Evolutionary conservation across 2,329 filamentous ascomycete genomes (phyloP).

Genomic region (Aschersonia sp.): DNA sequence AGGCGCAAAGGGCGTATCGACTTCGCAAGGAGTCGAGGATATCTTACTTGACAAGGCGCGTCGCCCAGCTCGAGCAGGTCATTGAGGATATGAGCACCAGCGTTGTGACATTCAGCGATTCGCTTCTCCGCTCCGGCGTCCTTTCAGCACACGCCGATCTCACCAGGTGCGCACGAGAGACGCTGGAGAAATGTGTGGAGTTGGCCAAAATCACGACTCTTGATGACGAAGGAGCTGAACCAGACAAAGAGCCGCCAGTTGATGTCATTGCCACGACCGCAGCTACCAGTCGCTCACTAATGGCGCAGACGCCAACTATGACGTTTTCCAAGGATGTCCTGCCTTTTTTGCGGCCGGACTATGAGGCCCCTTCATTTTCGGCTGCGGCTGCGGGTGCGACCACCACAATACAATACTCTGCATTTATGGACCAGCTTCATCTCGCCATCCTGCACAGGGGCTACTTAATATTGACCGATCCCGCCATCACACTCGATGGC

Average conservation of each 20-base stretch:
- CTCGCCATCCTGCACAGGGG: conserved; percentile 5
- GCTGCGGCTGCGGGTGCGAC: not conserved
- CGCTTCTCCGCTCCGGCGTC: conserved; percentile 5
- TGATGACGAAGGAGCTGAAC: not conserved
- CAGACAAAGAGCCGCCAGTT: not conserved
- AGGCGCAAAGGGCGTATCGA: conserved; percentile 67
- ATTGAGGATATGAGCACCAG: conserved; percentile 52
- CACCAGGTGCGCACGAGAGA: conserved; percentile 5
- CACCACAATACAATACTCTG: not conserved
- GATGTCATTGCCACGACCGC: no score
- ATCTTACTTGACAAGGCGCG: conserved; percentile 48
- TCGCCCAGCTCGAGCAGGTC: conserved; percentile 45
- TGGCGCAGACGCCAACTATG: not conserved
- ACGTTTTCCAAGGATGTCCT: not conserved
- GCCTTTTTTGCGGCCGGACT: not conserved
- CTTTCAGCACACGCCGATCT: conserved; percentile 4
- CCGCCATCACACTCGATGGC: conserved; percentile 2
- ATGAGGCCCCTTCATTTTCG: not conserved
- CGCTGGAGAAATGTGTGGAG: conserved; percentile 5
- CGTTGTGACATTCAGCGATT: conserved; percentile 6
- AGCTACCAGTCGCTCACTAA: no score
- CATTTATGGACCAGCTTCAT: conserved; percentile 7
- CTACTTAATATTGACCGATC: conserved; percentile 5
- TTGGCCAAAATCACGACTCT: conserved; percentile 1
- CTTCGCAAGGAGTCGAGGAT: conserved; percentile 67